These are phyloP conservation scores for Pleodorina starrii DNA, from an alignment of 139 green algal species.

Conservation along the genomic window DNA sequence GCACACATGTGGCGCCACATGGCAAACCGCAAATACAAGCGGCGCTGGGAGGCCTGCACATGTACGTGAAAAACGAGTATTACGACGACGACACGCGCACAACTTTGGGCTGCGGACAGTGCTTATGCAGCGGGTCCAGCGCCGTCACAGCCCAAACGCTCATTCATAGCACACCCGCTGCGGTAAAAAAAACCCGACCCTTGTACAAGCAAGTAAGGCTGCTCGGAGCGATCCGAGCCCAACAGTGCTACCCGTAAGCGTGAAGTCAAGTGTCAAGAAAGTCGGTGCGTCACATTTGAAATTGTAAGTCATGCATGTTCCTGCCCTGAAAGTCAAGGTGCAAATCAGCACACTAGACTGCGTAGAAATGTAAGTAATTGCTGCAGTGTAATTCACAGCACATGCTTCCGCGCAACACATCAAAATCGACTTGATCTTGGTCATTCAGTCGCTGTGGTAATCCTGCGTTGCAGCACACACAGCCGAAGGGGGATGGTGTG, in stretches of 20 bases:
- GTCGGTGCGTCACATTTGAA: background rate
- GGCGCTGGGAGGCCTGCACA: background rate
- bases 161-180: slow-evolving; percentile 30
- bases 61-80: background rate
- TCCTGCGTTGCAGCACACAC: slow-evolving; percentile 1
- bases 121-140: slow-evolving; percentile 33
- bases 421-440: slow-evolving; percentile 2
- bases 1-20: background rate
- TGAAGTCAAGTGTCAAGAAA: background rate
- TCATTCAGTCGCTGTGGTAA: slow-evolving; percentile 45
- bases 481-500: too few species aligned
- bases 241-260: background rate
- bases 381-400: slow-evolving; percentile 30
- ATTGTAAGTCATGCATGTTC: slow-evolving; percentile 15
- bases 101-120: slow-evolving; percentile 11
- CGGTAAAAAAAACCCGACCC: background rate
- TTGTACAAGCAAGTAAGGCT: background rate
- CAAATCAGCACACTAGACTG: slow-evolving; percentile 12
- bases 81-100: background rate
- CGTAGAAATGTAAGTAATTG: slow-evolving; percentile 6
- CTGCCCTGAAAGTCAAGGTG: slow-evolving; percentile 9
- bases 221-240: background rate
- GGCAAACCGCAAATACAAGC: background rate
- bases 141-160: slow-evolving; percentile 6
- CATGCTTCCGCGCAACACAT: background rate